Evolutionary conservation across 805 yeast genomes (phyloP), one percentile per base, ranked within the genome.

Genomic region (Wickerhamomyces pijperi): DNA sequence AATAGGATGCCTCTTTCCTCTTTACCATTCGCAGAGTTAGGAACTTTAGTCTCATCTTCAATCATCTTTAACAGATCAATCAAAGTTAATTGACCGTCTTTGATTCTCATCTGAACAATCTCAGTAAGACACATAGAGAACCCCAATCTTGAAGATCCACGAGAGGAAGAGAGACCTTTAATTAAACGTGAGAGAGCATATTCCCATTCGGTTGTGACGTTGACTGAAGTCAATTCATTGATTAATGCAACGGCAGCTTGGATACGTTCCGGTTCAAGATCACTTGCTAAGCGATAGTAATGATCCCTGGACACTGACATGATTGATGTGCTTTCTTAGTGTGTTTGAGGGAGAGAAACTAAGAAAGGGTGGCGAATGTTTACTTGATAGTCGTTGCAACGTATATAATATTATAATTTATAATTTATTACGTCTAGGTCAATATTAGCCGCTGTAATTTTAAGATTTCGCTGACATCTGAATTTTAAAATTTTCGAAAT

Each of bases 121-220:
- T 90, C 97, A 0, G 88, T 75, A 34, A 90, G 61, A 35, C 95
- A 90, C 70, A 85, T 74, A 2, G 95, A 83, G 53, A 81, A 90
- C 4, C 97, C 97, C 21, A 84, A 60, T 41, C 97, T 67, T 1
- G 95, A 92, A 36, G 86, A 70, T 19, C 82, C 94, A 51, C 92
- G 73, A 14, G 87, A 72, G 5, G 95, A 82, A 4, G 86, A 67
- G 25, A 90, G 63, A 38, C 97, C 97, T 45, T 77, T 79, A 46
- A 85, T 71, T 45, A 90, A 65, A 53, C 97, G 70, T 45, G 74
- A 74, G 39, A 84, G 59, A 0, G 94, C 92, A 54, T 90, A 90
- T 36, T 72, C 72, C 86, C 90, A 86, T 49, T 87, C 95, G 1
- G 63, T 64, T 18, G 58, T 52, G 20, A 65, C 58, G 19, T 61